Base-by-base conservation (phyloP, 129 eudicot species). In the Centella asiatica region DNA sequence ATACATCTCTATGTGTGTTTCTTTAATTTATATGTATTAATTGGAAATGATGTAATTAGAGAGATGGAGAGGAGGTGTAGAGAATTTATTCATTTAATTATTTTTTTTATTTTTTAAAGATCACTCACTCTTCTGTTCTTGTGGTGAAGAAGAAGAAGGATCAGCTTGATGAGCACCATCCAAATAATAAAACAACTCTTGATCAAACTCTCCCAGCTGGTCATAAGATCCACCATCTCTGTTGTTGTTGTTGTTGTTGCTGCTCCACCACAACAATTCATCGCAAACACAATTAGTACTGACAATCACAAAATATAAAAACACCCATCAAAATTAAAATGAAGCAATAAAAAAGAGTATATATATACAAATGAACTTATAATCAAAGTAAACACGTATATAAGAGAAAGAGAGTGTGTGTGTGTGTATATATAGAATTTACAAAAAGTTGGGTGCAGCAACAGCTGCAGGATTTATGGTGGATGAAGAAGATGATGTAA, bases 111-210 rank as follows among this genome's bases (percentile, higher is more conserved):
- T n/a, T n/a, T n/a, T n/a, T n/a, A 53, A 53, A 53, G 1, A 18
- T 23, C 7, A 27, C 83, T 79, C 81, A 93, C 96, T 90, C 66
- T 77, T 79, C 29, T 75, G 80, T 23, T 87, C 94, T 77, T 82
- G 85, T 12, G 78, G 53, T 55, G 84, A 31, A 32, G 89, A 64
- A 9, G 83, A 19, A 3, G 46, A 34, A 19, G n/a, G 7, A 12
- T 33, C 77, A 57, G 80, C 84, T 79, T 93, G 99, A 52, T n/a
- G n/a, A n/a, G n/a, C n/a, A n/a, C 92, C 86, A 73, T 93, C 99
- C 20, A 90, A 79, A 29, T 93, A 93, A 0, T 82, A 74, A 64
- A 84, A 85, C 34, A 93, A 86, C 20, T 95, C 86, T 78, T 85
- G 96, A 83, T 93, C 99, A 33, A 93, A 77, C 63, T 93, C 99